These are phyloP conservation scores for Fusarium tjaetaba DNA, from an alignment of 2,329 filamentous ascomycete species.

Conservation along the genomic window DNA sequence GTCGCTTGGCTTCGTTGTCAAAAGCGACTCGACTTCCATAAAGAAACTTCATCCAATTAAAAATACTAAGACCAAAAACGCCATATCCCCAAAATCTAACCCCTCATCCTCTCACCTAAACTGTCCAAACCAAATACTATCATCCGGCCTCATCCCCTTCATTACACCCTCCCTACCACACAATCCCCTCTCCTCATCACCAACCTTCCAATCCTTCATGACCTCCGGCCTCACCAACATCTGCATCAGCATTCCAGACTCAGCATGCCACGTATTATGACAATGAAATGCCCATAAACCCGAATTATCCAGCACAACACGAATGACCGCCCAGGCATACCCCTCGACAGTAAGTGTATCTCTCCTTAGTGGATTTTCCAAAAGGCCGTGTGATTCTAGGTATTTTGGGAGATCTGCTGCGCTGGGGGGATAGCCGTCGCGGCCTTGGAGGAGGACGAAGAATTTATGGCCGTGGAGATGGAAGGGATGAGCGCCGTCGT, in stretches of 20 bases:
- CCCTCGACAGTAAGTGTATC: conserved; percentile 62
- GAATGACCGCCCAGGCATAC: conserved; percentile 64
- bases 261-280: conserved; percentile 67
- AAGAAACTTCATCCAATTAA: fast-evolving
- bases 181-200: conserved; percentile 38
- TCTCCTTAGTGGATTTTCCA: conserved; percentile 49
- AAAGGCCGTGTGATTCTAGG: conserved; percentile 36
- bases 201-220: conserved; percentile 42
- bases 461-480: conserved; percentile 71
- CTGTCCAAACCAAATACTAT: conserved; percentile 51
- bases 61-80: neutral
- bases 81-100: neutral
- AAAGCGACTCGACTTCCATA: neutral
- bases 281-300: conserved; percentile 69
- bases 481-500: conserved; percentile 57
- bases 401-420: conserved; percentile 38
- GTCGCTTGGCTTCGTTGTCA: fast-evolving
- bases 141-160: conserved; percentile 48
- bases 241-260: conserved; percentile 69
- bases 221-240: conserved; percentile 53
- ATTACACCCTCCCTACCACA: conserved; percentile 45
- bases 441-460: conserved; percentile 54
- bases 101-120: neutral
- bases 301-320: conserved; percentile 66
- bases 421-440: conserved; percentile 49